Conservation (phyloP, 257 asterid species). For the Nicotiana knightiana region DNA sequence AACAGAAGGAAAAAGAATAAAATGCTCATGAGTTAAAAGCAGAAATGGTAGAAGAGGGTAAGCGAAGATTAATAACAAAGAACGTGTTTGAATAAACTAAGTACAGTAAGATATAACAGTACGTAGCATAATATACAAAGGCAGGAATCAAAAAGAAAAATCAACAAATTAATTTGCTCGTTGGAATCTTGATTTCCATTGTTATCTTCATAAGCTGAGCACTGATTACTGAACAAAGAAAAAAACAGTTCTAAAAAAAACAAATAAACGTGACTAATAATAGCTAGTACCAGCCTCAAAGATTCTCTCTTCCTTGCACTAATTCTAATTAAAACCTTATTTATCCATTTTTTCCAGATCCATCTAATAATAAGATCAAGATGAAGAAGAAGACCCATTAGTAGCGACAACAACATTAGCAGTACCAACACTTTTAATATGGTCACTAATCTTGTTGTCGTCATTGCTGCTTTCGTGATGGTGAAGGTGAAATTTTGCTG, state of each 20-base stretch:
- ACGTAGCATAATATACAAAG: not conserved
- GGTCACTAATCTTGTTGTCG: constrained; percentile 14
- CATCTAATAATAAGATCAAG: constrained; percentile 28
- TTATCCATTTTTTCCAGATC: constrained; percentile 6
- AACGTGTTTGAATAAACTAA: not conserved
- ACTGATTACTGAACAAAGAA: not conserved
- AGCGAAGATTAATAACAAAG: not conserved
- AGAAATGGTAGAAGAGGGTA: not conserved
- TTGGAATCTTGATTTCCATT: not conserved
- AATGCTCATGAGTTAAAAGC: not conserved
- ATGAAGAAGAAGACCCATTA: constrained; percentile 62
- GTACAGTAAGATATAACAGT: not conserved
- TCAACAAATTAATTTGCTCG: constrained; percentile 8
- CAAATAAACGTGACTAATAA: constrained; percentile 24
- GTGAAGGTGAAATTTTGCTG: constrained; percentile 25
- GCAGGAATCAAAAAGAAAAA: not conserved
- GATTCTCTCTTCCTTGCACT: not conserved
- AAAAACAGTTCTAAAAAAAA: not conserved
- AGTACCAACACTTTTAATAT: constrained; percentile 7
- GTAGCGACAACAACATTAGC: constrained; percentile 25
- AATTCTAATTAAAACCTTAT: constrained; percentile 29
- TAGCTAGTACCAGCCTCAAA: constrained; percentile 7
- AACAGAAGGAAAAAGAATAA: not conserved
- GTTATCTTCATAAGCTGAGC: constrained; percentile 5
- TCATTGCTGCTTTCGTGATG: constrained; percentile 24